Evolutionary conservation across 2,329 filamentous ascomycete genomes (phyloP).

Genomic region (Microcyclospora pomicola): DNA sequence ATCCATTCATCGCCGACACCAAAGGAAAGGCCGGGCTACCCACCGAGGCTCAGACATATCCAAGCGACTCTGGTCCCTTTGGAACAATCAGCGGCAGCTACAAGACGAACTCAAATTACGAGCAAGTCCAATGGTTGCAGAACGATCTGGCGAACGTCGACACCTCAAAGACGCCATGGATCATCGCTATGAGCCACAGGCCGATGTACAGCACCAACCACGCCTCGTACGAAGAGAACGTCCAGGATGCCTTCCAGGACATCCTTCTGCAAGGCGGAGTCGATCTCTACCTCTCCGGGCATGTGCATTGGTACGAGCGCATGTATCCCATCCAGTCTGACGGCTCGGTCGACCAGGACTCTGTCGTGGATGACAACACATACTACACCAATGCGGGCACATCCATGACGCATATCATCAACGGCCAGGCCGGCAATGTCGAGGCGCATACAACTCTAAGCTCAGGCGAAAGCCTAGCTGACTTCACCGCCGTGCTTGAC

Average conservation of each 20-base stretch:
- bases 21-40: conserved; percentile 29
- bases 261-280: conserved; percentile 33
- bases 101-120: conserved; percentile 30
- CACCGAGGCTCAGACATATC: conserved; percentile 29
- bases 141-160: conserved; percentile 32
- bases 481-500: conserved; percentile 34
- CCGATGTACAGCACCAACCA: conserved; percentile 35
- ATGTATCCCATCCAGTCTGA: conserved; percentile 26
- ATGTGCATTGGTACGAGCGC: conserved; percentile 37
- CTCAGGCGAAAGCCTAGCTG: conserved; percentile 18
- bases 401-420: conserved; percentile 38
- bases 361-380: conserved; percentile 35
- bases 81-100: conserved; percentile 27
- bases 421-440: conserved; percentile 41
- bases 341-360: conserved; percentile 29
- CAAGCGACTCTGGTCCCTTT: conserved; percentile 38
- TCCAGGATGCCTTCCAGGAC: conserved; percentile 34
- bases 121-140: conserved; percentile 35
- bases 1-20: conserved; percentile 31
- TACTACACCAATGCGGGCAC: conserved; percentile 35
- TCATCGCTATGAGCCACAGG: conserved; percentile 36
- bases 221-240: conserved; percentile 30
- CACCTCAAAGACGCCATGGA: conserved; percentile 36
- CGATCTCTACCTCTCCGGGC: conserved; percentile 32
- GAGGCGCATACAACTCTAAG: conserved; percentile 34